Evolutionary conservation across 805 yeast genomes (phyloP).

Genomic region (Danielia oregonensis): DNA sequence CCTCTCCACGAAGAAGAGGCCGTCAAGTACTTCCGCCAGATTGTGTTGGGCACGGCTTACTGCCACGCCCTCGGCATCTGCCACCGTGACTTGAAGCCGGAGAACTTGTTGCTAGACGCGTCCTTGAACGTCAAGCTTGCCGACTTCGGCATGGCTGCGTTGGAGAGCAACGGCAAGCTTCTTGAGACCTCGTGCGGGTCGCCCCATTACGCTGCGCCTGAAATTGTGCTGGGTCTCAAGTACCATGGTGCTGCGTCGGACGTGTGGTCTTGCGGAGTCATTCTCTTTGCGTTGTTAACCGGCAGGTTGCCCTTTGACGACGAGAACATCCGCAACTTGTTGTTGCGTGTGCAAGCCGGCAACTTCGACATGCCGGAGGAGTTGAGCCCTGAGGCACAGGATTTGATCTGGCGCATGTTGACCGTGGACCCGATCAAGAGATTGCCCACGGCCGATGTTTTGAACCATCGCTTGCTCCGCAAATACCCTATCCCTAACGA

Average conservation of each 20-base stretch:
- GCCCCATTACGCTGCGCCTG: constrained; percentile 88
- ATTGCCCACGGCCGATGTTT: constrained; percentile 62
- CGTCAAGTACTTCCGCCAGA: constrained; percentile 71
- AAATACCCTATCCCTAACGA: constrained; percentile 49
- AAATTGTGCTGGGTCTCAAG: constrained; percentile 71
- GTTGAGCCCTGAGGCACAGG: constrained; percentile 61
- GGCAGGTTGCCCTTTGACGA: constrained; percentile 85
- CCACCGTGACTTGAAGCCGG: constrained; percentile 82
- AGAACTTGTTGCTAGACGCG: constrained; percentile 66
- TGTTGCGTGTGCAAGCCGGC: constrained; percentile 76
- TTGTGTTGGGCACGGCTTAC: constrained; percentile 72
- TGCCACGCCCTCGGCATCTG: constrained; percentile 78
- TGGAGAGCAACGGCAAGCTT: constrained; percentile 66
- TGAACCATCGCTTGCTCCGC: constrained; percentile 51
- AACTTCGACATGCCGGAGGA: constrained; percentile 67
- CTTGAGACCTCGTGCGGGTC: constrained; percentile 83
- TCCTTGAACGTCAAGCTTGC: constrained; percentile 71
- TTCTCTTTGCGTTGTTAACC: constrained; percentile 70
- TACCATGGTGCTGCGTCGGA: constrained; percentile 85
- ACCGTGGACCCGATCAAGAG: constrained; percentile 69
- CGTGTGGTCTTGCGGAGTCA: constrained; percentile 87
- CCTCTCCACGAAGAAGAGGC: constrained; percentile 72
- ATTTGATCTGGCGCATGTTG: constrained; percentile 61
- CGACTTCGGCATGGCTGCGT: constrained; percentile 88
- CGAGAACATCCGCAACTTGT: constrained; percentile 66